Conservation (phyloP, 495 filamentous ascomycete species). For the Hyaloscypha hepaticicola region DNA sequence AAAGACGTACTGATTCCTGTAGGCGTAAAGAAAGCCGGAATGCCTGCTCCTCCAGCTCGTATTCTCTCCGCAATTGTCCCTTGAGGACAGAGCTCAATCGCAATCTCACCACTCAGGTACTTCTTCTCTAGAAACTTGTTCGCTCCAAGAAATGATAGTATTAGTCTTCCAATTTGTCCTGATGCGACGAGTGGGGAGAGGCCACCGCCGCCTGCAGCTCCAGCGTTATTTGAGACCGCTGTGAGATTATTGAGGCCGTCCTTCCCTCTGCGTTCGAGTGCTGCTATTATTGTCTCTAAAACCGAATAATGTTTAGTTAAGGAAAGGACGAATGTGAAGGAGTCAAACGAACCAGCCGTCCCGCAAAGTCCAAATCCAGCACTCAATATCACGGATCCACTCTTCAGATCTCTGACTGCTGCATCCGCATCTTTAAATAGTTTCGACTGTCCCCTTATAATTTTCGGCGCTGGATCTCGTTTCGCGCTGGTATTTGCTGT, state of each 20-base stretch:
- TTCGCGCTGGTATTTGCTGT: conserved; percentile 26
- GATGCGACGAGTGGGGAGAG: conserved; percentile 51
- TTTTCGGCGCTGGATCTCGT: conserved; percentile 32
- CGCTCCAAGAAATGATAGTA: conserved; percentile 59
- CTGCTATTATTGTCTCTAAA: conserved; percentile 52
- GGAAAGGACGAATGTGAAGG: too few relatives aligned
- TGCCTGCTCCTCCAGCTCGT: conserved; percentile 62
- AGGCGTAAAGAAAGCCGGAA: conserved; percentile 66
- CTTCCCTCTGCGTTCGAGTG: conserved; percentile 45
- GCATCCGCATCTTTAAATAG: conserved; percentile 56
- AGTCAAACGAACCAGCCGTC: conserved; percentile 44
- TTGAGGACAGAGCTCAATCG: conserved; percentile 64
- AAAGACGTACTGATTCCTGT: conserved; percentile 53
- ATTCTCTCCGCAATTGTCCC: conserved; percentile 64
- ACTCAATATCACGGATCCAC: conserved; percentile 57
- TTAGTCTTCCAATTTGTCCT: conserved; percentile 57
- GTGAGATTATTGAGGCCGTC: conserved; percentile 52
- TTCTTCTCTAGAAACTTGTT: conserved; percentile 65
- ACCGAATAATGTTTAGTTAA: too few relatives aligned
- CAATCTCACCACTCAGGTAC: conserved; percentile 60
- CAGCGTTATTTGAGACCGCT: conserved; percentile 66
- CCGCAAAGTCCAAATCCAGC: conserved; percentile 63
- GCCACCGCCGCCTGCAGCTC: conserved; percentile 52
- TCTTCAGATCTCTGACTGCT: conserved; percentile 58
- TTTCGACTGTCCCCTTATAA: conserved; percentile 47